Evolutionary conservation across 73 alveolate species (phyloP), one percentile per base, ranked within the genome.

Genomic region (Paramecium sonneborni): DNA sequence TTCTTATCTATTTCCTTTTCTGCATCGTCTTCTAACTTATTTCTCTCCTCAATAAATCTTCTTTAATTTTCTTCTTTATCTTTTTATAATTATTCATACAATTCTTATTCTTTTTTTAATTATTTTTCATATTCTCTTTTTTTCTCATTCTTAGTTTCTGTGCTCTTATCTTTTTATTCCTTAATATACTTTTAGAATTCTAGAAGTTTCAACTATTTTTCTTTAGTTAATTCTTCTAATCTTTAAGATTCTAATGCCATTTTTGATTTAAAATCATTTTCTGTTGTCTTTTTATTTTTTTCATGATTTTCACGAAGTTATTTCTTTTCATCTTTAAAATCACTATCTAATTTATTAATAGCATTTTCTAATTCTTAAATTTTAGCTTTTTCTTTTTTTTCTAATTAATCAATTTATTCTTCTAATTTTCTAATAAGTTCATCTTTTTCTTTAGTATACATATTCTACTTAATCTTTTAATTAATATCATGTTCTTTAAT

Each of bases 261-360:
- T 30, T 88, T 90, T 72, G 92, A 85, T 62, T 92, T 93, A 24
- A 74, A 92, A 15, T 93, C 93, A 48, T 92, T 76, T 79, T 93
- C 96, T n/a, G 92, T 92, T 11, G 91, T 88, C 69, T 93, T 86
- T 48, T 90, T 92, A 46, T 93, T 93, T 26, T 48, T 52, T 76
- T 93, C 96, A 58, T 91, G 93, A 46, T 76, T 9, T 24, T 46
- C 76, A 34, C 82, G 39, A 15, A 95, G 70, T 56, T 85, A 48
- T 55, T 92, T 88, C 69, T 95, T 93, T 91, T 88, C 94, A 46
- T 96, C 98, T 79, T 96, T 97, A 23, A 85, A 93, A 46, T 93
- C 88, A 41, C 90, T 89, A 34, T 95, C 97, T 92, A 88, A 92
- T 85, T 95, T 96, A 79, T 95, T 86, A 67, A 93, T 95, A 88